These are phyloP conservation scores for Citrus glauca DNA, from an alignment of 345 rosid genomes.

Conservation along the genomic window DNA sequence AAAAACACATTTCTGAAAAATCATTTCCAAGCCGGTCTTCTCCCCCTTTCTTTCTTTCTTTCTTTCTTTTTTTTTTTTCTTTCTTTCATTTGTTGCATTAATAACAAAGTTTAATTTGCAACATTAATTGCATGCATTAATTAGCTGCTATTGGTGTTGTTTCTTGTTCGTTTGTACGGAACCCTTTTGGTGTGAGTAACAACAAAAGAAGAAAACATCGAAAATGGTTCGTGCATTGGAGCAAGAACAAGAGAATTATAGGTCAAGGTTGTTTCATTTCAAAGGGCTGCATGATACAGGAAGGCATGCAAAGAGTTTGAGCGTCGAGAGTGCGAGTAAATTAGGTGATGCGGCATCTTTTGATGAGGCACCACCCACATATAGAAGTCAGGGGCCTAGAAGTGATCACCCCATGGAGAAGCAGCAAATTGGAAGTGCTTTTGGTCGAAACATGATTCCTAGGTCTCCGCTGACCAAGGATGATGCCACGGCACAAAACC, in stretches of 20 bases:
- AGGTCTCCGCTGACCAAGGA: slow-evolving; percentile 19
- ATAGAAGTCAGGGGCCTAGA: slow-evolving; percentile 24
- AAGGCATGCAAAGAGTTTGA: slow-evolving; percentile 44
- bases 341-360: slow-evolving; percentile 21
- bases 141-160: background rate
- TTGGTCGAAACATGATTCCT: slow-evolving; percentile 6
- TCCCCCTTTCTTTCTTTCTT: background rate
- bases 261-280: slow-evolving; percentile 62
- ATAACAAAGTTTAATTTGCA: too few relatives aligned
- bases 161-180: background rate
- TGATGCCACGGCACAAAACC: background rate
- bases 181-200: background rate
- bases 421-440: slow-evolving; percentile 18
- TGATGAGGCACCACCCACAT: slow-evolving; percentile 19
- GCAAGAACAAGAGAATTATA: slow-evolving; percentile 51
- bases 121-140: background rate
- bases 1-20: background rate
- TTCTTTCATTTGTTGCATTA: background rate
- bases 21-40: slow-evolving; percentile 15
- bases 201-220: background rate
- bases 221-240: slow-evolving; percentile 55
- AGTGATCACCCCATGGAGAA: slow-evolving; percentile 16
- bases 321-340: slow-evolving; percentile 32
- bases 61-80: too few relatives aligned
- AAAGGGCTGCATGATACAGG: slow-evolving; percentile 43